Evolutionary conservation across 192 early-diverging fungal genomes (phyloP), one percentile per base, ranked within the genome.

Genomic region (Coemansia sp.): DNA sequence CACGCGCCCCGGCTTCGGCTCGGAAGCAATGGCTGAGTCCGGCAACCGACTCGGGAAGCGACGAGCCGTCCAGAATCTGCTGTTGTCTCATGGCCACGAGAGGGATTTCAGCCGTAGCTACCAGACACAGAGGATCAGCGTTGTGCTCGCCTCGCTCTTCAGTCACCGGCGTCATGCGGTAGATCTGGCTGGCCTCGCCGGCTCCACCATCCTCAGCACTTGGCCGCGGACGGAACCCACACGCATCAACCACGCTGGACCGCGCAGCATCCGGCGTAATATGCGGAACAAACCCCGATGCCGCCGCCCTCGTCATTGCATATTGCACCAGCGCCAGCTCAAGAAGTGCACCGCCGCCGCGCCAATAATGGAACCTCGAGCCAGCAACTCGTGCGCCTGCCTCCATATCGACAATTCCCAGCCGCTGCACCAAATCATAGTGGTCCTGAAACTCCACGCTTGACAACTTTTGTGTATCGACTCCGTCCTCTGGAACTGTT

Each of bases 61-160:
- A 72, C n/a, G 38, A 63, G 38, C 76, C 67, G 1, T 79, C 63
- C 23, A 95, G 55, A 3, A 88, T 78, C 62, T 86, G 86, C 58
- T 89, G 83, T 38, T 87, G 81, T 72, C 88, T 86, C 88, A 92
- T 89, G 1, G 90, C 95, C 7, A 92, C 92, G 39, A 97, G 75
- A 4, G 95, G 92, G 64, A 97, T 91, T 73, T 97, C 95, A 1
- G 94, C 92, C 14, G 95, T 97, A 2, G 91, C 94, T 0, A 92
- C 82, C 27, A 97, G 72, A 62, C 88, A 91, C 41, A 93, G 65
- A 48, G 86, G 76, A 19, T 89, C 76, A 54, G 53, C 75, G 17
- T 23, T 62, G 63, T 29, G 63, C 6, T 48, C 49, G 23, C 57
- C 63, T 10, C 9, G 17, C 17, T 61, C 45, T 60, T 87, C 54